Conservation (phyloP, 805 yeast species). For the Wickerhamiella parazyma region DNA sequence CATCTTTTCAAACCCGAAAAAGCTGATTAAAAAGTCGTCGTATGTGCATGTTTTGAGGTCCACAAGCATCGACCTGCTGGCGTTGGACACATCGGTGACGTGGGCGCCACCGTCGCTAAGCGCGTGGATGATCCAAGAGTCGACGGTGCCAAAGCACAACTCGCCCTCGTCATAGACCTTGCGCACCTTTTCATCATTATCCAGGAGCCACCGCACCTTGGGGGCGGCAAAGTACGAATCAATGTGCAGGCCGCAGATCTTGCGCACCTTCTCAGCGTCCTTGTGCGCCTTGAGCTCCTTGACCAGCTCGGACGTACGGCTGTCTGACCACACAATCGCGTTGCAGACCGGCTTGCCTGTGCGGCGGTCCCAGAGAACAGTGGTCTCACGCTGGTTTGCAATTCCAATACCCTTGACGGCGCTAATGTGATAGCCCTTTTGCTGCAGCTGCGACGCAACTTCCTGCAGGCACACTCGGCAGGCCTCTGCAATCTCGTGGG, state of each 20-base stretch:
- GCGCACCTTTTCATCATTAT: conserved; percentile 54
- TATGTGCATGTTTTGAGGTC: conserved; percentile 61
- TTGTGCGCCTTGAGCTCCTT: conserved; percentile 44
- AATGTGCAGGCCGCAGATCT: conserved; percentile 71
- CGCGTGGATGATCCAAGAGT: conserved; percentile 83
- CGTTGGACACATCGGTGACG: conserved; percentile 82
- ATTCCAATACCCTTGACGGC: conserved; percentile 66
- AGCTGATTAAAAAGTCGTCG: conserved; percentile 58
- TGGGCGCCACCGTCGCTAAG: conserved; percentile 51
- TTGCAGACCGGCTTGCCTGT: conserved; percentile 75
- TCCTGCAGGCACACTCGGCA: conserved; percentile 57
- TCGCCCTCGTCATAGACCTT: conserved; percentile 62
- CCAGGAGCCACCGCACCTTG: conserved; percentile 78
- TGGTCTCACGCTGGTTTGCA: conserved; percentile 94
- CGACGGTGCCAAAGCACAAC: conserved; percentile 86
- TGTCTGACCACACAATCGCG: conserved; percentile 95
- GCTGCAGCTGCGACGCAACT: conserved; percentile 24
- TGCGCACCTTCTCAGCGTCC: conserved; percentile 42
- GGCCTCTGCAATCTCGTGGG: conserved; percentile 64
- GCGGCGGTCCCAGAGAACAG: conserved; percentile 64
- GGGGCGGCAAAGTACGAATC: conserved; percentile 88
- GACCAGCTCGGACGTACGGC: conserved; percentile 66
- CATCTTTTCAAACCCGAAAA: conserved; percentile 65
- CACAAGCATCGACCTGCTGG: conserved; percentile 84
- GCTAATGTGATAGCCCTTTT: conserved; percentile 22